Base-by-base conservation (phyloP, 148 eudicot species). In the Selenicereus undatus region DNA sequence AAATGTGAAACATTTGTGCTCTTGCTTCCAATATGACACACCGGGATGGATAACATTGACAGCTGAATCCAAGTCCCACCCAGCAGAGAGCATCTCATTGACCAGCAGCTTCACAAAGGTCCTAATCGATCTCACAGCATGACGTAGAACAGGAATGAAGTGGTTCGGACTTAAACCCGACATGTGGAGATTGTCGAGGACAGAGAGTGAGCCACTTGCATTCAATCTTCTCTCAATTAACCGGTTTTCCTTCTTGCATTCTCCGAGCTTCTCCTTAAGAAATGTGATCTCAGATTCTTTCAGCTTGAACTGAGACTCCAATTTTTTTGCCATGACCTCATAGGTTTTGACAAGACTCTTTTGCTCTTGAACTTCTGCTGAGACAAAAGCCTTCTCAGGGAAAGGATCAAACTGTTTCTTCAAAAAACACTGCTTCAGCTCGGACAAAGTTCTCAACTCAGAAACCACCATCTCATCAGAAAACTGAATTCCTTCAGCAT, bases 41-140 rank as follows among this genome's bases (percentile, higher is more conserved):
- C 89, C 91, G 1, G 99, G 98, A 73, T 91, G 88, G 54, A 96
- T 94, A 52, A 91, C 88, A 79, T 82, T 81, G 8, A 83, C 98
- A 1, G 95, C 94, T 42, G 85, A 87, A 69, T 88, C 92, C 10
- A 96, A 48, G 86, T 96, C 93, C 99, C 98, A 96, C 69, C 87
- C 95, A 0, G 94, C 88, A 30, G 89, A 84, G 71, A 85, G 91
- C 98, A 96, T 92, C 83, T 94, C 97, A 43, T 58, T 77, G 48
- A 89, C 82, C 83, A 94, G 78, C 76, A 92, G 76, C 81, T 84
- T 81, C 18, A 92, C 95, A 77, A 96, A 96, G 71, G 75, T 87
- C 68, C 92, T 82, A 73, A 94, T 83, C 10, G 94, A 90, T 82
- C 92, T 90, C 5, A 88, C 75, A 17, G 94, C 87, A 81, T 89